Conservation (phyloP, 192 early-diverging fungal genomes). For the Entomortierella parvispora region DNA sequence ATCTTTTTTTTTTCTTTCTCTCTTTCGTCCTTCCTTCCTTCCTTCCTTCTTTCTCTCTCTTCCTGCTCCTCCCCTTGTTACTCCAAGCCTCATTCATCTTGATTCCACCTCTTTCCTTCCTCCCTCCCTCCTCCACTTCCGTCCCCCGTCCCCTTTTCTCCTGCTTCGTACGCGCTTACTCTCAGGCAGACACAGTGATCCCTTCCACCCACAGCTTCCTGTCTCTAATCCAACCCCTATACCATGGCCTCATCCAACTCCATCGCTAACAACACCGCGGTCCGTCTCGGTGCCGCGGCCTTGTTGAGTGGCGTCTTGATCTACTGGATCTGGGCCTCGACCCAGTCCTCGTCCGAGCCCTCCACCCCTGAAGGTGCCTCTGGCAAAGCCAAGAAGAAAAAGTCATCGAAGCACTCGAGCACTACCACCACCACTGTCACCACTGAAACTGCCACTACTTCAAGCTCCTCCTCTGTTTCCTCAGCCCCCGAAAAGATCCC, state of each 20-base stretch:
- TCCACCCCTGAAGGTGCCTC: background rate
- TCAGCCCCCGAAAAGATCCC: background rate
- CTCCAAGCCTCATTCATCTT: background rate
- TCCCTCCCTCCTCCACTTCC: background rate
- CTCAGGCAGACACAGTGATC: too few species aligned
- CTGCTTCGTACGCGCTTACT: too few species aligned
- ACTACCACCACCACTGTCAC: background rate
- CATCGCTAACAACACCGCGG: slow-evolving; percentile 31
- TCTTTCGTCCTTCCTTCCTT: background rate
- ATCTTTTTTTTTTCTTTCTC: slow-evolving; percentile 1
- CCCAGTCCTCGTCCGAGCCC: slow-evolving; percentile 2
- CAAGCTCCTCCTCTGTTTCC: background rate
- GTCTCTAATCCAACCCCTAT: background rate
- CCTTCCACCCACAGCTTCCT: too few species aligned
- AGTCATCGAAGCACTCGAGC: background rate
- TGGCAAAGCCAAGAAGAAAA: background rate
- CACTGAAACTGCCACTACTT: slow-evolving; percentile 7
- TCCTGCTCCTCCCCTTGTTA: background rate
- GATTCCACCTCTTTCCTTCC: background rate
- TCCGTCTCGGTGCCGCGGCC: slow-evolving; percentile 41
- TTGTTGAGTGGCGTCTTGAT: slow-evolving; percentile 25
- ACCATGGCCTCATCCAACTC: slow-evolving; percentile 11
- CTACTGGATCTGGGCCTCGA: slow-evolving; percentile 26
- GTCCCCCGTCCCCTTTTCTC: background rate
- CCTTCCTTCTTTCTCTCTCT: background rate